Evolutionary conservation across 768 basidiomycete species (phyloP), one percentile per base, ranked within the genome.

Genomic region (Serendipita indica): DNA sequence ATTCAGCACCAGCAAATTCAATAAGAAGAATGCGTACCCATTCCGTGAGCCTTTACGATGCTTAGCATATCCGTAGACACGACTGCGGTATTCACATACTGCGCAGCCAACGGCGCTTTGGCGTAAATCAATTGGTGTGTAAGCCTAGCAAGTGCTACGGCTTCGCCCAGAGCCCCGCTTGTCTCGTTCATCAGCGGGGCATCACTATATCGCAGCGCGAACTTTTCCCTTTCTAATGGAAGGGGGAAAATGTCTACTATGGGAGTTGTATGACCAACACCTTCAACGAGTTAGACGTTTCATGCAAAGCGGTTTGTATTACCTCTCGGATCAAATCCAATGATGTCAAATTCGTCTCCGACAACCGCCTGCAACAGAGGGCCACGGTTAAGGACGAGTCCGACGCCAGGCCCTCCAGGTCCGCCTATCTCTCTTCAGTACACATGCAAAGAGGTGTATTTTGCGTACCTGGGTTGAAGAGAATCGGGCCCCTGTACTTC

Each of bases 251-350:
- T 28, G n/a, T 54, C 32, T 22, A 54, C 49, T 4, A 54, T 28
- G 3, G 49, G 49, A 4, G 49, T 54, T 18, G 49, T 54, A 16
- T 54, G 32, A 1, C 49, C 49, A 33, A 54, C 32, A 10, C 49
- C 49, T 54, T n/a, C n/a, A 27, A 5, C 7, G 4, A 28, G 25
- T 33, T 10, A 33, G 22, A 28, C n/a, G 13, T 46, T 18, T 1
- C 10, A 4, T 54, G 25, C 25, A 54, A 27, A 2, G 22, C 32
- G 22, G 22, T 1, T 18, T 30, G 12, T 27, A 18, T 5, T 61
- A 74, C 74, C 75, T 67, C 75, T 64, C 13, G 75, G 75, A 62
- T 78, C 77, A 60, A 77, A 77, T 2, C 74, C 70, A 10, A 78
- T 68, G 2, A 77, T 62, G 57, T 78, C 75, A 60, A 74, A 78